Conservation (phyloP, 176 grass and related monocot species). For the Bonia amplexicaulis region DNA sequence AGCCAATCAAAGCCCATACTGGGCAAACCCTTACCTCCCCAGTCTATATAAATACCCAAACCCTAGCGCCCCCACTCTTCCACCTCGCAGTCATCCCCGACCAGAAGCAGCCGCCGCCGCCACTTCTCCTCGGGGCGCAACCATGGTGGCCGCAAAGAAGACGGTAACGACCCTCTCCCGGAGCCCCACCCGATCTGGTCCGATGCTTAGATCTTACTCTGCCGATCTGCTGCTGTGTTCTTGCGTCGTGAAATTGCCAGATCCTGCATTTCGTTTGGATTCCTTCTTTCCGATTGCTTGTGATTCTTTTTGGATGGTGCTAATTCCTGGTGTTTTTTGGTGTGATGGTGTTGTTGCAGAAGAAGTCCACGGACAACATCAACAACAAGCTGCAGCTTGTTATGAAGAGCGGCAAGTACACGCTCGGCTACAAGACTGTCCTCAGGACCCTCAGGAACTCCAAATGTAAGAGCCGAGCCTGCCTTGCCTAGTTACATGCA, state of each 20-base stretch:
- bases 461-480: constrained; percentile 45
- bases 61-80: constrained; percentile 5
- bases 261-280: not conserved
- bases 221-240: not conserved
- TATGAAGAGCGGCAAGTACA: constrained; percentile 99
- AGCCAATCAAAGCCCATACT: not conserved
- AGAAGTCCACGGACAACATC: constrained; percentile 92
- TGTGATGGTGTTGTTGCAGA: constrained; percentile 37
- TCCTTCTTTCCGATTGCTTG: not conserved
- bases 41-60: constrained; percentile 12
- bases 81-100: constrained; percentile 23
- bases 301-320: not conserved
- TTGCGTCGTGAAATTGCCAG: not conserved
- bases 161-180: constrained; percentile 26
- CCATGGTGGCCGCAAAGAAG: constrained; percentile 85
- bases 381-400: constrained; percentile 94
- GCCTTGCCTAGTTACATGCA: not conserved
- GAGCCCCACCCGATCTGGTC: not conserved
- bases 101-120: constrained; percentile 16
- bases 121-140: constrained; percentile 21
- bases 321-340: not conserved
- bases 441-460: constrained; percentile 84
- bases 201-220: not conserved
- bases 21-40: not conserved
- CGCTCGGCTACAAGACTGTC: constrained; percentile 94